Percentiles rank a stretch among this genome's conserved stretches.
Conservation (phyloP, 257 asterid species). For the Nicotiana noctiflora region DNA sequence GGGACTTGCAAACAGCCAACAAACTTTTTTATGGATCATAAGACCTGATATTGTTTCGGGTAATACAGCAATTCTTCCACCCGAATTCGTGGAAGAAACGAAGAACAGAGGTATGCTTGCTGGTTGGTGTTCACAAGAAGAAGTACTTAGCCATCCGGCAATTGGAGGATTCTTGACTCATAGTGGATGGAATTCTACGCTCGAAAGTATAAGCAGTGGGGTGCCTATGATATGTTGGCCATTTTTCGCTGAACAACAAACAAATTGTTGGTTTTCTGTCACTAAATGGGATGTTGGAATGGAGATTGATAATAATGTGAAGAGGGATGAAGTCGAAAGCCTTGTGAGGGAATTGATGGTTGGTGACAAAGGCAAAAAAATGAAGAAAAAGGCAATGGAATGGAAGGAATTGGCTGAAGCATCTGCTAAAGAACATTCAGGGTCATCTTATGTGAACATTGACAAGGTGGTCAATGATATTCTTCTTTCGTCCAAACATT, state of each 20-base stretch:
- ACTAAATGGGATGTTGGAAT: neutral
- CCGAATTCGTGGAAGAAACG: neutral
- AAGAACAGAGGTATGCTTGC: slow-evolving; percentile 11
- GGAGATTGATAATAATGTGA: slow-evolving; percentile 3
- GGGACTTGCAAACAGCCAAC: slow-evolving; percentile 12
- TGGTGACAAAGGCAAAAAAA: slow-evolving; percentile 9
- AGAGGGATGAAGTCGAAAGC: slow-evolving; percentile 2
- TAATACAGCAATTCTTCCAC: neutral
- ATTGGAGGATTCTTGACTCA: slow-evolving; percentile 13
- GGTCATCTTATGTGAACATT: neutral
- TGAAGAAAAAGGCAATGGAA: slow-evolving; percentile 7
- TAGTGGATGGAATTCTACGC: slow-evolving; percentile 4
- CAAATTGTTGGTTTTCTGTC: slow-evolving; percentile 6
- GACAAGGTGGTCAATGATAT: neutral
- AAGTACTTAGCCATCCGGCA: slow-evolving; percentile 4
- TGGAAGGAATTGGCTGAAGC: slow-evolving; percentile 8
- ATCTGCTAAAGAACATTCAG: neutral
- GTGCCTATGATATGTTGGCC: slow-evolving; percentile 18
- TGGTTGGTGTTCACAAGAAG: slow-evolving; percentile 14
- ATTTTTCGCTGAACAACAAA: slow-evolving; percentile 14
- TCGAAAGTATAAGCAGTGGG: slow-evolving; percentile 2
- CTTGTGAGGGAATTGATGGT: slow-evolving; percentile 15
- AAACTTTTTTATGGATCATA: slow-evolving; percentile 11
- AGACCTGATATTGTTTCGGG: slow-evolving; percentile 4
- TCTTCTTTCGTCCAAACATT: neutral